Evolutionary conservation across 805 yeast genomes (phyloP), one percentile per base, ranked within the genome.

Genomic region (Clavispora santaluciae): DNA sequence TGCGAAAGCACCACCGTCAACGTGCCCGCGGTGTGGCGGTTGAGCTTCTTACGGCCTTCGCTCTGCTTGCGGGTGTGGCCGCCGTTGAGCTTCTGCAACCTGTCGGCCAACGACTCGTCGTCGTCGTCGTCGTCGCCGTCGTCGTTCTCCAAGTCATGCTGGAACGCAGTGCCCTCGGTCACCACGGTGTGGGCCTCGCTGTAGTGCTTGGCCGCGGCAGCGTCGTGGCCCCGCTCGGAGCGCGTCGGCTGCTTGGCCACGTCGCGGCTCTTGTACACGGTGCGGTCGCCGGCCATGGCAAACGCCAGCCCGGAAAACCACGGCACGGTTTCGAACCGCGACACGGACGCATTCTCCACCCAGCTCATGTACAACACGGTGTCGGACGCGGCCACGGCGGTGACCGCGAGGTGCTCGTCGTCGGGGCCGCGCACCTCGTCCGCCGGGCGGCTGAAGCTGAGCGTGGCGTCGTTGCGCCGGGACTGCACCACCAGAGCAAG

Each of bases 1-100:
- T 93, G 99, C 11, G 90, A 72, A 34, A 93, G 70, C n/a, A 93
- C 78, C 1, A 85, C 81, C 1, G 96, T 79, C 45, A 90, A 76
- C 1, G 96, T 79, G 16, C 52, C 53, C 0, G 62, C 59, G 11
- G 70, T 59, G 38, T 93, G 95, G 7, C 79, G 75, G 9, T 52
- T 55, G 25, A 54, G 53, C 41, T 72, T 73, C 46, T 76, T 74
- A 43, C 67, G 67, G 34, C 64, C 43, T 12, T 63, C 44, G 63
- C 61, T 38, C 51, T 51, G 35, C 49, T 41, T 39, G 24, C 31
- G 23, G 59, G 48, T 31, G 48, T 59, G 35, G 17, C 54, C 62
- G 10, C 60, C 51, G 9, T 59, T 41, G 12, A 62, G 41, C 43
- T 60, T 64, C 47, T 74, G 73, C 40, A 76, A 55, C 54, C 72